Base-by-base conservation (phyloP, 1,284 basidiomycete genomes). In the Gastroboletus turbinatus region DNA sequence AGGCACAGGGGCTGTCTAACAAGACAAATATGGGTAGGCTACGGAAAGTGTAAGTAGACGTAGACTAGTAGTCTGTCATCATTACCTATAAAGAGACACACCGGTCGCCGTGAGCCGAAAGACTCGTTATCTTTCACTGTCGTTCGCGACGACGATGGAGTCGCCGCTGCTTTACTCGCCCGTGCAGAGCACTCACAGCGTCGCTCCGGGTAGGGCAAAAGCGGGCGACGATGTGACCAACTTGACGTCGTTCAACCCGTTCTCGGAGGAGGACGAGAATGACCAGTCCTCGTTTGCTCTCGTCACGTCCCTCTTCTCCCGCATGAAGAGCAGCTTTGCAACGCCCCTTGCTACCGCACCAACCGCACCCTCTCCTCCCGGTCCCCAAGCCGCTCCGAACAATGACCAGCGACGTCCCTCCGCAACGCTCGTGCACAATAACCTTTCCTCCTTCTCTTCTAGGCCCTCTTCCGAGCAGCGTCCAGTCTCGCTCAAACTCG, bases 231-330 rank as follows among this genome's bases (percentile, higher is more conserved):
- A 89, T 75, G 78, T 86, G 44, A 80, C 80, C 44, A 84, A 84
- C 66, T 72, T 92, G 55, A 92, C 90, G 29, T 89, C 88, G 47
- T 90, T 87, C 77, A 92, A 92, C 68, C 90, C 90, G 14, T 92
- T 92, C 76, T 84, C 87, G 14, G 89, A 92, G 67, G 90, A 92
- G 70, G 90, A 92, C 67, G 90, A 92, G 70, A 82, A 88, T 67
- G 90, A 92, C 62, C 86, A 89, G 63, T 88, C 89, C 9, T 90
- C 88, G 14, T 91, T 90, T 67, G 84, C 88, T 2, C 77, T 92
- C 55, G 87, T 92, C 57, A 83, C 87, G 2, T 89, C 88, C 21
- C 74, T 92, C 19, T 80, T 92, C 53, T 89, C 86, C 36, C 83
- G 84, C 61, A 81, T 92, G 76, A 91, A 88, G 77, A 90, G 81